Conservation (phyloP, 139 green algal species). For the Penium margaritaceum region DNA sequence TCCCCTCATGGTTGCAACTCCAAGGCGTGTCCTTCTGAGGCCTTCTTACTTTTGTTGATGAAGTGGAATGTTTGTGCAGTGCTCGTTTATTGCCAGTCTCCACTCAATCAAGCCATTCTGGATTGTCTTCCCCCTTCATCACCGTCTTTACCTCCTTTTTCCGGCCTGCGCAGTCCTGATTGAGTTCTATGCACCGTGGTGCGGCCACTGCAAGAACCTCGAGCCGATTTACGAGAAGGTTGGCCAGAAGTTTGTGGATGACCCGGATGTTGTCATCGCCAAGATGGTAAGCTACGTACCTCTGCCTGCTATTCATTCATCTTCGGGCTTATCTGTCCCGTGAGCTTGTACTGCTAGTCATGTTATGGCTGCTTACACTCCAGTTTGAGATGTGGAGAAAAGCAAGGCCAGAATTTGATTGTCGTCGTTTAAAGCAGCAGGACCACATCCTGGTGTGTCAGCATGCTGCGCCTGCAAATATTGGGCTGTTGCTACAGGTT, state of each 20-base stretch:
- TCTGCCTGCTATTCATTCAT: background rate
- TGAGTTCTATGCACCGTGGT: conserved; percentile 67
- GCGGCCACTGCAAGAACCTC: conserved; percentile 62
- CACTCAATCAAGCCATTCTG: no score
- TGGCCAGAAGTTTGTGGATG: conserved; percentile 21
- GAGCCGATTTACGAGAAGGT: conserved; percentile 44
- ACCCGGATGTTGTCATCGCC: conserved; percentile 30
- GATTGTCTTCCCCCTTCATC: background rate
- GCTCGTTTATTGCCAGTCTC: no score
- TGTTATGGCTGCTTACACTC: no score
- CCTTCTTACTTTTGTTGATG: background rate
- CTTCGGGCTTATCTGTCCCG: background rate
- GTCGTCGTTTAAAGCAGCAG: no score
- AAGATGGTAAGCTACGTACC: conserved; percentile 24
- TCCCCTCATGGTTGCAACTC: no score
- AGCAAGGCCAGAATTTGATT: no score
- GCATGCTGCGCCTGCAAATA: background rate
- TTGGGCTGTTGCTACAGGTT: background rate
- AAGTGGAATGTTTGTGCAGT: background rate
- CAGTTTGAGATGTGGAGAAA: no score
- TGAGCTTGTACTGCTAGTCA: background rate
- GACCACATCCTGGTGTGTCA: background rate
- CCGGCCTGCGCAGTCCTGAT: conserved; percentile 25
- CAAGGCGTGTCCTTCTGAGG: background rate
- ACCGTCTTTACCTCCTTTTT: background rate